Evolutionary conservation across 306 rosid genomes (phyloP), one percentile per base, ranked within the genome.

Genomic region (Cucurbita argyrosperma): DNA sequence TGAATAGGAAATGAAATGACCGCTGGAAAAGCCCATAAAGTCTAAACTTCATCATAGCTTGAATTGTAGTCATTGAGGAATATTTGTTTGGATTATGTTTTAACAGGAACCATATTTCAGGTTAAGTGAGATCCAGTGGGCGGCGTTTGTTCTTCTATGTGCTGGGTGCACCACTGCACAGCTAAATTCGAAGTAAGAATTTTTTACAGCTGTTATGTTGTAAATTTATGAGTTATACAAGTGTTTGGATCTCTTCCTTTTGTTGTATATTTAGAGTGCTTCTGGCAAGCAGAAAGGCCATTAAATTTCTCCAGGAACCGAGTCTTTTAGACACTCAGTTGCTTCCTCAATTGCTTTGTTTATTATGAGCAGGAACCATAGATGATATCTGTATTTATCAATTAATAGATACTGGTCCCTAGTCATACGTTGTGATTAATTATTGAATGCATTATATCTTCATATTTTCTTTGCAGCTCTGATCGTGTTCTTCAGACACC

Each of bases 121-220:
- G 91, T 85, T 94, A 84, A 94, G 95, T 73, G 90, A 94, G 84
- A 88, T 88, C 84, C 99, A 90, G 73, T 94, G 97, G 97, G 99
- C 97, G 13, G 99, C 99, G 78, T 94, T 91, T 88, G 79, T 94
- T 83, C 86, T 94, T 43, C 89, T 94, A 30, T 89, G 87, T 81
- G 96, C 92, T 49, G 97, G 97, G 72, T 94, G 98, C 86, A 94
- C 97, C 61, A 94, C 95, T 2, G 92, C 98, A 30, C 95, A 94
- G 77, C 86, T 94, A 74, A 90, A 90, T 77, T 83, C 98, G 61
- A 91, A 87, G 98, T 94, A 86, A 83, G 86, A 71, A 73, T 46
- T 60, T 7, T 76, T 52, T 71, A 57, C 43, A 64, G 10, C 65
- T 26, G 71, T 75, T 60, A 12, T 43, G 59, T 67, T 67, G 56